A percentile compares a stretch with the other conserved stretches of the same genome.
Evolutionary conservation across 2,329 filamentous ascomycete genomes (phyloP).

Genomic region (Pseudogymnoascus sp.): DNA sequence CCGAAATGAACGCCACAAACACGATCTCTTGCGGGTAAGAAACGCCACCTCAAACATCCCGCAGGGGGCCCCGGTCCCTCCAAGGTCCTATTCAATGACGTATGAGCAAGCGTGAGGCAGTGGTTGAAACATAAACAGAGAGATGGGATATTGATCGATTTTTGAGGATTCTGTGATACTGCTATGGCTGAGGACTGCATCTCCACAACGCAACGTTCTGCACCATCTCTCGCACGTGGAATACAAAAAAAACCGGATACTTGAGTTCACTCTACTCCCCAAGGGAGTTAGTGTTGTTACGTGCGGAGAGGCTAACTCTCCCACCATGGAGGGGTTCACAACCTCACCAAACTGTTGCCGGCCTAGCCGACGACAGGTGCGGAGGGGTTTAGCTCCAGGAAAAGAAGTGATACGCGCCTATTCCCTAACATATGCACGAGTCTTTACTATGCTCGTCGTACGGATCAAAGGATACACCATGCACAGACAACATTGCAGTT

Average conservation of each 20-base stretch:
- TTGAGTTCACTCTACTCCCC: not conserved
- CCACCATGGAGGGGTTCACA: not conserved
- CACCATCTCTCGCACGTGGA: not conserved
- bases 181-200: not conserved
- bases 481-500: not conserved
- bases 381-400: not conserved
- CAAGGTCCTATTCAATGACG: not conserved
- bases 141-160: not conserved
- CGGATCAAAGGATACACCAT: not conserved
- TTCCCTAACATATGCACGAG: not conserved
- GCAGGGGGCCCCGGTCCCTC: not conserved
- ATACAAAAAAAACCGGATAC: not conserved
- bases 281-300: not conserved
- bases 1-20: not conserved
- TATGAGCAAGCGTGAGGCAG: not conserved
- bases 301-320: not conserved
- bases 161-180: not conserved
- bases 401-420: not conserved
- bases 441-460: not conserved
- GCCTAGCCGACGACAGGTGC: not conserved
- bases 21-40: not conserved
- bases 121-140: not conserved
- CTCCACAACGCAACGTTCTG: not conserved
- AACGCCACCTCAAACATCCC: not conserved
- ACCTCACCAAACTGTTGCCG: conserved; percentile 2